Base-by-base conservation (phyloP, 495 filamentous ascomycete species). In the Penicillium odoratum region DNA sequence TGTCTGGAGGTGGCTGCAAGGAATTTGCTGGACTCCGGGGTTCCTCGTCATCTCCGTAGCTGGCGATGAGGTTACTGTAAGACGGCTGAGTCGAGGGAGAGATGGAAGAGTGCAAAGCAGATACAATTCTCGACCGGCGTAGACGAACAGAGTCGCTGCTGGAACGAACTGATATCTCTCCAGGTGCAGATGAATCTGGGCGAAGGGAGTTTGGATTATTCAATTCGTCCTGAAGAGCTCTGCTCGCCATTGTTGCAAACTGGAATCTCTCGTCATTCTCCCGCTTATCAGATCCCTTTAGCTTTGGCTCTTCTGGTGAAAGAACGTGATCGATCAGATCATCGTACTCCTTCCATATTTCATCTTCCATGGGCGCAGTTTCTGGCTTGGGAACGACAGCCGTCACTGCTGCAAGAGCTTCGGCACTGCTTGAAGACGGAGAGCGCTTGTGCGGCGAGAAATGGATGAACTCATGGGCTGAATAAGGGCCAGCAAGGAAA, bases 311-410 rank as follows among this genome's bases (percentile, higher is more conserved):
- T 3, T 77, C 71, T 13, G 85, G 81, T 0, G 84, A 84, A 15
- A 84, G 76, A 11, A 88, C 84, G 46, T 91, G 84, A 59, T 89
- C 89, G 52, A 97, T 82, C 15, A 96, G 77, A 65, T 98, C 94
- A 68, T 97, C 87, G 60, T 94, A 98, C 69, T 98, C 92, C 40
- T 88, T 85, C 94, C 94, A 98, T 16, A 97, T 81, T 65, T 98
- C 94, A 63, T 98, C 94, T 61, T 92, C 88, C 15, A 77, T 85
- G 5, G 85, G 78, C 7, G 79, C 83, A 7, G 82, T 80, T 30
- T 72, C 78, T 10, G 82, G 75, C 15, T 73, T 67, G 5, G 88
- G 88, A 40, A 88, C 68, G 4, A 89, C 71, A 26, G 88, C 87
- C 10, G 82, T 88, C 7, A 84, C 81, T 7, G 78, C 79, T 52